Base-by-base conservation (phyloP, 2,329 filamentous ascomycete genomes). In the Lojkania enalia region DNA sequence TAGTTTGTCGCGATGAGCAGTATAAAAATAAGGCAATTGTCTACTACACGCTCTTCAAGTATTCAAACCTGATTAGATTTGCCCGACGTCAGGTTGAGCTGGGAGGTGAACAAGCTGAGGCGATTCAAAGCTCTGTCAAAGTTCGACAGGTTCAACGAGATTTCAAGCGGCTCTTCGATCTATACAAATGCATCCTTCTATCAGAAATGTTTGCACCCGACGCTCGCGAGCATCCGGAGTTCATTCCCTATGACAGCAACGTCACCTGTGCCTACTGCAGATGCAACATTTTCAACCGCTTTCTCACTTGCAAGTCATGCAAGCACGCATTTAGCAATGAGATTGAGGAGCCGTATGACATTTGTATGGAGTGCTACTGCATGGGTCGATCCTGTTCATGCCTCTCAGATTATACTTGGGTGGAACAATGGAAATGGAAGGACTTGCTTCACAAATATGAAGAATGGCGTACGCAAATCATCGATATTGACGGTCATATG, bases 21-120 rank as follows among this genome's bases (percentile, higher is more conserved):
- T 99, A 99, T 76, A 97, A 97, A 69, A 96, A 95, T 73, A 97
- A 97, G 67, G 89, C 91, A 4, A 96, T 97, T 46, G 79, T 96
- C 33, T 96, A 91, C 68, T 96, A 86, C 64, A 89, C 90, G 0
- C 77, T 97, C 3, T 74, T 86, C 9, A 94, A 90, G 60, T 97
- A 97, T 65, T 80, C 78, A 1, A 68, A 67, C 4, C 67, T 81
- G 20, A 72, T 86, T 50, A 74, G 75, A n/a, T 75, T 82, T 38
- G 78, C 88, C 13, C 73, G 79, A 42, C 73, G 78, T 18, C 74
- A 81, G 37, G 80, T 82, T 38, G 76, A 78, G 44, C 56, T 61
- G 41, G 69, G 57, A 47, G 48, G 63, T 35, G 49, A 72, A 52
- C 59, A 72, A 65, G 65, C 69, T 40, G 49, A 58, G 31, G 56